These are phyloP conservation scores for Tetradesmus obliquus DNA, from an alignment of 139 green algal species.

Conservation along the genomic window DNA sequence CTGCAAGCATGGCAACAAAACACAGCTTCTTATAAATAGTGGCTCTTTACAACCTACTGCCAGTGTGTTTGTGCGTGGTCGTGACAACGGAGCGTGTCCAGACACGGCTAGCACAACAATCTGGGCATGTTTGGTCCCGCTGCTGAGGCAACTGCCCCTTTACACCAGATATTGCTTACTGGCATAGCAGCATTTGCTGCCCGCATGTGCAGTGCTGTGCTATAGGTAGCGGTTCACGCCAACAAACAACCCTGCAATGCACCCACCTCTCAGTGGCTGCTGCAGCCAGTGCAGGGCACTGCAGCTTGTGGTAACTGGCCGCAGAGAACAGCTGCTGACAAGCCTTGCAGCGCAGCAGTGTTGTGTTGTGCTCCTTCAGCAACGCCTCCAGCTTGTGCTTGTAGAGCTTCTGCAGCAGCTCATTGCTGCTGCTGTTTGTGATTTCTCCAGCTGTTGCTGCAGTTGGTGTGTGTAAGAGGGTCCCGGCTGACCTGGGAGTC, in stretches of 20 bases:
- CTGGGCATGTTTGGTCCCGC: background rate
- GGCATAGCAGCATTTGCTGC: background rate
- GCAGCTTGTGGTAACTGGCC: conserved; percentile 22
- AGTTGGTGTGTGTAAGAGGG: background rate
- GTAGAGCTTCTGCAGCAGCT: conserved; percentile 45
- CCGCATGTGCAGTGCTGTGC: background rate
- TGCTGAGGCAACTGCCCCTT: background rate
- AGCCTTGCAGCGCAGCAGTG: conserved; percentile 26
- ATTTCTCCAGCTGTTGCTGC: background rate
- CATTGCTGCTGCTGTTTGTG: conserved; percentile 1
- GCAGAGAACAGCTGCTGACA: conserved; percentile 45
- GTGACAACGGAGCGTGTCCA: background rate
- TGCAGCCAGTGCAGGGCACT: conserved; percentile 18
- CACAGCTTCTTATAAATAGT: background rate
- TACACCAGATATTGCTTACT: background rate
- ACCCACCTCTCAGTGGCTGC: conserved; percentile 12
- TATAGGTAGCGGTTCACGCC: background rate
- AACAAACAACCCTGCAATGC: background rate
- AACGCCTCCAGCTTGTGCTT: conserved; percentile 43
- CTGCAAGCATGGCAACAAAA: background rate
- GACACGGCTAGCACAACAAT: background rate
- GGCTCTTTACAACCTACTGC: too few relatives aligned
- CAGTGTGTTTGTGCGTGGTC: background rate
- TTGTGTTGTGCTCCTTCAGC: conserved; percentile 33
- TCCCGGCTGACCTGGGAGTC: background rate